These are phyloP conservation scores for Cucumis sativus DNA, from an alignment of 306 rosid genomes.

Conservation along the genomic window Cucumber_9930_V3 NC_026661.2:21760501-21761000, in stretches of 20 bases:
- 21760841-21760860: neutral
- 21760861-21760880: neutral
- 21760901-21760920: neutral
- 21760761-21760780: neutral
- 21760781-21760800: neutral
- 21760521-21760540: conserved; percentile 65
- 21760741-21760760: neutral
- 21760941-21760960: neutral
- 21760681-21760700: neutral
- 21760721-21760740: neutral
- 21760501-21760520: conserved; percentile 67
- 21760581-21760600: conserved; percentile 94
- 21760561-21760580: conserved; percentile 75
- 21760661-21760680: neutral
- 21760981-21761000: neutral
- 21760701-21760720: neutral
- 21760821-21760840: neutral
- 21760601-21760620: conserved; percentile 52
- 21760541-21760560: conserved; percentile 70
- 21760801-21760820: neutral
- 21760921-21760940: neutral
- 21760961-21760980: neutral
- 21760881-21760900: neutral
- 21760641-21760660: neutral
- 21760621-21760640: neutral